Conservation (phyloP, 108 stramenopile species). For the Stephanodiscus minutulus region DNA sequence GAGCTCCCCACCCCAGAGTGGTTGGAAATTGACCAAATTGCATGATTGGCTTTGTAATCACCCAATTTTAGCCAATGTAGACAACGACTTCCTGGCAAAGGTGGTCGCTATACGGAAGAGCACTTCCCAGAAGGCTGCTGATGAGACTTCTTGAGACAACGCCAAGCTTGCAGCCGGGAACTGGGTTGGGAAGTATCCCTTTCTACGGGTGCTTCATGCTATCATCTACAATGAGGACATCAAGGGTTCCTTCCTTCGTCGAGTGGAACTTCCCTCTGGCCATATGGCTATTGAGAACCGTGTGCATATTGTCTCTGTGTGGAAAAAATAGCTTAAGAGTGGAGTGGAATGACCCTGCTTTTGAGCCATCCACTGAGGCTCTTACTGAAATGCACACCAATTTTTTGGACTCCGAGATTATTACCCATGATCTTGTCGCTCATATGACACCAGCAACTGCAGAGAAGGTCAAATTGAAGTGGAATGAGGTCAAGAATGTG, state of each 20-base stretch:
- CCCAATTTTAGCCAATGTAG: too few relatives aligned
- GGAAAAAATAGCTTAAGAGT: too few relatives aligned
- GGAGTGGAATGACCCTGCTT: constrained; percentile 21
- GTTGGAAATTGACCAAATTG: too few relatives aligned
- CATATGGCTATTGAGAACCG: constrained; percentile 7
- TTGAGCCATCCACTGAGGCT: constrained; percentile 1
- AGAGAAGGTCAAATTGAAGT: constrained; percentile 1
- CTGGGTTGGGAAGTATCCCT: constrained; percentile 12
- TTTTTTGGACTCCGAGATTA: not conserved
- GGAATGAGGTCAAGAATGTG: not conserved
- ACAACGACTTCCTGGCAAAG: too few relatives aligned
- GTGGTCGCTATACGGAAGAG: too few relatives aligned
- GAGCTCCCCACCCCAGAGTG: too few relatives aligned
- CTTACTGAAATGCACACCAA: not conserved
- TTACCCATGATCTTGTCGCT: constrained; percentile 1
- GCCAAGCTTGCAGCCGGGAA: not conserved
- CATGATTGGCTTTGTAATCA: too few relatives aligned
- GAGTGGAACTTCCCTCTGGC: constrained; percentile 4
- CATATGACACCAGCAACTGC: constrained; percentile 7
- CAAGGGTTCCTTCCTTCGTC: constrained; percentile 10
- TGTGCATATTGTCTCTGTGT: constrained; percentile 3
- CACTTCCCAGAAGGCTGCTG: not conserved
- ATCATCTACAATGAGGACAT: constrained; percentile 9
- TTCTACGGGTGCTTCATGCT: constrained; percentile 9
- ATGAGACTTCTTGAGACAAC: not conserved